Percentiles rank a stretch among this genome's conserved stretches.
phyloP scores from a whole-genome alignment of 805 yeast genomes.

The Wickerhamiella nectarea region DNA sequence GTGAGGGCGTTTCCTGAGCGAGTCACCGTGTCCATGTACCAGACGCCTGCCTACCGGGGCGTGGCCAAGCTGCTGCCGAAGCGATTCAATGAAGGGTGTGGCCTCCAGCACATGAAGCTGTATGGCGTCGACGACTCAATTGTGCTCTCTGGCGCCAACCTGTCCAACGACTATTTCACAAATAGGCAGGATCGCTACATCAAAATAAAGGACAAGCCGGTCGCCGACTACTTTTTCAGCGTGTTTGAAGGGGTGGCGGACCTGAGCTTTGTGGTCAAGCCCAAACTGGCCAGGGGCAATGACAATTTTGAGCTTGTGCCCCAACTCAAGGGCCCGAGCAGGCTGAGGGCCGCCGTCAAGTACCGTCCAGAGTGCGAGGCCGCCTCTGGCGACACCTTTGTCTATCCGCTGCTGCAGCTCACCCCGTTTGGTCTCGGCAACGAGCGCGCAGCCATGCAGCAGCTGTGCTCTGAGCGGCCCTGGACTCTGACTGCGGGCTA shows the following conservation, averaged over 20 bases:
- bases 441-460: constrained; percentile 54
- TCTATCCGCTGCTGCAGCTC: constrained; percentile 85
- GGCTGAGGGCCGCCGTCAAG: too few species aligned
- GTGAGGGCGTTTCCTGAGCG: constrained; percentile 46
- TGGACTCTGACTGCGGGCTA: constrained; percentile 96
- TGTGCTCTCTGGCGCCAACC: constrained; percentile 78
- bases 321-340: too few species aligned
- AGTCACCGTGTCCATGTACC: constrained; percentile 72
- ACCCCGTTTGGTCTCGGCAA: constrained; percentile 77
- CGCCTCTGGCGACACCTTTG: constrained; percentile 38
- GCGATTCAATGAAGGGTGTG: constrained; percentile 79
- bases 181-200: constrained; percentile 91
- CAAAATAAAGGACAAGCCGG: constrained; percentile 39
- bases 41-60: constrained; percentile 74
- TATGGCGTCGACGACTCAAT: constrained; percentile 91
- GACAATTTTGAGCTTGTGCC: constrained; percentile 39
- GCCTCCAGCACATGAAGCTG: constrained; percentile 93
- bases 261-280: constrained; percentile 52
- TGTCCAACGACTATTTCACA: constrained; percentile 83
- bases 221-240: constrained; percentile 63
- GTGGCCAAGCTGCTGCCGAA: constrained; percentile 56
- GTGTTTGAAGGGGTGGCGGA: constrained; percentile 55
- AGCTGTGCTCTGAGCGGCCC: constrained; percentile 29
- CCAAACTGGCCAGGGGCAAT: constrained; percentile 27
- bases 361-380: constrained; percentile 5